A percentile compares a stretch with the other conserved stretches of the same genome.
Evolutionary conservation across 345 rosid genomes (phyloP).

Genomic region (Jatropha curcas): DNA sequence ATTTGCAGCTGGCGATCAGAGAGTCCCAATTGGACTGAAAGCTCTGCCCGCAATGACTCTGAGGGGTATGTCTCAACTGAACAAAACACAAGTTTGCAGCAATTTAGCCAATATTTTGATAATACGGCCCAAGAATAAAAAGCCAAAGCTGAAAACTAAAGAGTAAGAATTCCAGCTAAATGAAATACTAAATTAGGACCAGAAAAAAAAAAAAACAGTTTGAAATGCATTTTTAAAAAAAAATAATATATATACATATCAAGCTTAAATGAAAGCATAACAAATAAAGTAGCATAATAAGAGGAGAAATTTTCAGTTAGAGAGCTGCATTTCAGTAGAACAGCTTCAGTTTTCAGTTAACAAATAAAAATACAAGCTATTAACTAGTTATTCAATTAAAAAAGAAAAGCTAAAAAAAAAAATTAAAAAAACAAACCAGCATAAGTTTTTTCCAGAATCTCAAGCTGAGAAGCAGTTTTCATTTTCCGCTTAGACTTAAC

Average conservation of each 20-base stretch:
- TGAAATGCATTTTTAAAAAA: not conserved
- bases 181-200: not conserved
- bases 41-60: conserved; percentile 67
- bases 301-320: not conserved
- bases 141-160: not conserved
- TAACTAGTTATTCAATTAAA: not conserved
- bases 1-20: conserved; percentile 92
- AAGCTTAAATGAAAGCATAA: conserved; percentile 1
- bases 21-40: conserved; percentile 70
- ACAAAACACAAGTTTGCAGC: not conserved
- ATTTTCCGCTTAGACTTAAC: conserved; percentile 76
- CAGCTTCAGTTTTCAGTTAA: not conserved
- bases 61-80: conserved; percentile 79
- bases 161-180: not conserved
- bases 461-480: conserved; percentile 93
- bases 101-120: not conserved
- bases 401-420: not conserved
- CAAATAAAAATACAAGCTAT: not conserved
- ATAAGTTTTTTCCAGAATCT: conserved; percentile 76
- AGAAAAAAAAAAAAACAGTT: not conserved
- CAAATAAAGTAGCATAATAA: too few species aligned
- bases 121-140: not conserved
- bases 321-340: conserved; percentile 3
- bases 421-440: conserved; percentile 52
- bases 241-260: not conserved